These are phyloP conservation scores for Fusarium burgessii DNA, from an alignment of 2,329 filamentous ascomycete species.

Conservation along the genomic window DNA sequence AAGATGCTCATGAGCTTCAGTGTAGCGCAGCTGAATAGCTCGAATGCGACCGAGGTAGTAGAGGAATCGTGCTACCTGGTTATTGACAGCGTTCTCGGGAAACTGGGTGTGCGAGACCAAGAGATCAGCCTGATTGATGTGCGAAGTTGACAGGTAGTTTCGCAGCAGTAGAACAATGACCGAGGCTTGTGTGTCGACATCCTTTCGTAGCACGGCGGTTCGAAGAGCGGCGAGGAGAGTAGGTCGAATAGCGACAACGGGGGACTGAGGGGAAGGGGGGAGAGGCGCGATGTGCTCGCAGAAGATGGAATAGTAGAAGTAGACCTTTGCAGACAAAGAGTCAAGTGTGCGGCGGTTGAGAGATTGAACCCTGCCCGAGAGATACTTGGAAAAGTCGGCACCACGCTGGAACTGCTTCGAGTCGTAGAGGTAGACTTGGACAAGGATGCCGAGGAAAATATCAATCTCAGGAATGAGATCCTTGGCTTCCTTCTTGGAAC, in stretches of 20 bases:
- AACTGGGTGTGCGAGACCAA: slow-evolving; percentile 97
- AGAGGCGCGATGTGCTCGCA: slow-evolving; percentile 90
- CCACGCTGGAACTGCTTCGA: slow-evolving; percentile 83
- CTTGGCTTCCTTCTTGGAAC: slow-evolving; percentile 75
- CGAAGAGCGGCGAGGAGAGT: slow-evolving; percentile 88
- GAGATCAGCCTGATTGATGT: slow-evolving; percentile 96
- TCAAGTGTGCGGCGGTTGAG: slow-evolving; percentile 95
- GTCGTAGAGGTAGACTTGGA: slow-evolving; percentile 91
- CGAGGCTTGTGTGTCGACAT: slow-evolving; percentile 95
- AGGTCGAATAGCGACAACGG: slow-evolving; percentile 87
- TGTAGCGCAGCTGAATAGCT: slow-evolving; percentile 96
- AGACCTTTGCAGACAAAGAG: slow-evolving; percentile 92
- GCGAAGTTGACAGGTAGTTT: slow-evolving; percentile 95
- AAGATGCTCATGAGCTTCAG: slow-evolving; percentile 94
- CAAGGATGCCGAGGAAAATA: slow-evolving; percentile 86
- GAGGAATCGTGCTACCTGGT: slow-evolving; percentile 95
- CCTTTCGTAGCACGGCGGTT: slow-evolving; percentile 96
- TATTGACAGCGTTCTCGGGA: slow-evolving; percentile 93
- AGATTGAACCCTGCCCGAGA: slow-evolving; percentile 86
- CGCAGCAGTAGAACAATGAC: slow-evolving; percentile 95
- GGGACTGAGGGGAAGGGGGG: slow-evolving; percentile 88
- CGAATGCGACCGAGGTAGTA: slow-evolving; percentile 98
- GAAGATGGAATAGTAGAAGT: slow-evolving; percentile 98
- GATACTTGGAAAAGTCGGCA: slow-evolving; percentile 83
- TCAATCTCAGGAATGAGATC: slow-evolving; percentile 89